These are phyloP conservation scores for Mycena vulgaris DNA, from an alignment of 768 basidiomycete genomes.

Conservation along the genomic window DNA sequence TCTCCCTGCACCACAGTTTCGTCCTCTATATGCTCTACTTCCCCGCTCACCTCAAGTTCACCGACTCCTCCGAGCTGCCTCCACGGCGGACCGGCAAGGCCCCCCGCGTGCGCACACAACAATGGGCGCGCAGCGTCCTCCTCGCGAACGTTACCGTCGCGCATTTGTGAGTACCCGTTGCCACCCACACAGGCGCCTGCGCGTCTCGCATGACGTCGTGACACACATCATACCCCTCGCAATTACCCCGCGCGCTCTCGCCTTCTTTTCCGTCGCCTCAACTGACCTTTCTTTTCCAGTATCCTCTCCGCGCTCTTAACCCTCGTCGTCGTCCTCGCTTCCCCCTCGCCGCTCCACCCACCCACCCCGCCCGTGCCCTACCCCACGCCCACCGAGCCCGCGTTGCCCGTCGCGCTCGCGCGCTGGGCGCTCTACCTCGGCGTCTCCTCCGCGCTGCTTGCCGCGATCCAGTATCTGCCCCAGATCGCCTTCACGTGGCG, in stretches of 20 bases:
- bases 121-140: constrained; percentile 83
- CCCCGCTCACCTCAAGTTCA: constrained; percentile 86
- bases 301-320: constrained; percentile 73
- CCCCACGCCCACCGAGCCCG: constrained; percentile 56
- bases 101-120: neutral
- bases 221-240: neutral
- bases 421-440: constrained; percentile 92
- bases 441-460: constrained; percentile 82
- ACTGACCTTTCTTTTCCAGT: constrained; percentile 51
- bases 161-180: constrained; percentile 74
- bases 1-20: constrained; percentile 63
- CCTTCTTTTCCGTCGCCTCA: too few relatives aligned
- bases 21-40: constrained; percentile 95
- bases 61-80: constrained; percentile 41
- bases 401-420: constrained; percentile 35
- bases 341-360: constrained; percentile 52
- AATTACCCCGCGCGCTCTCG: too few relatives aligned
- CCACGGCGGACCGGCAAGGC: constrained; percentile 8
- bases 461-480: constrained; percentile 90
- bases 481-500: constrained; percentile 88
- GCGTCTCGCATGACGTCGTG: neutral
- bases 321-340: constrained; percentile 69
- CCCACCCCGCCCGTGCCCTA: constrained; percentile 51
- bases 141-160: constrained; percentile 79
- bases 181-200: neutral